Conservation (phyloP, 768 basidiomycete species). For the Boletellus ananas region DNA sequence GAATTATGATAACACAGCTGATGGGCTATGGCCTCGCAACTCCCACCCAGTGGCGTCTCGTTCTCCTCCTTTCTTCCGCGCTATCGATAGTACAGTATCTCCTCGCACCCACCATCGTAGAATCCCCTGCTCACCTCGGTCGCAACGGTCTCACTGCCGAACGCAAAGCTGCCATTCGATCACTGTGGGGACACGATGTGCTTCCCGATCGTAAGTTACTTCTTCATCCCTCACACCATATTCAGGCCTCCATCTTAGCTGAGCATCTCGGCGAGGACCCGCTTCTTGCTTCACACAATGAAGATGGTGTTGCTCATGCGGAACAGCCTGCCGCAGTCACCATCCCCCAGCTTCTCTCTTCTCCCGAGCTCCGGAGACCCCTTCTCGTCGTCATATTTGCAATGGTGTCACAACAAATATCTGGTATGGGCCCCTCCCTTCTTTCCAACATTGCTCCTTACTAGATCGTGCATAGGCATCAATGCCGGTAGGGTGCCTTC, state of each 20-base stretch:
- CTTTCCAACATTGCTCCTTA: not conserved
- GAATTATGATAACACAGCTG: constrained; percentile 82
- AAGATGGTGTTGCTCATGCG: constrained; percentile 13
- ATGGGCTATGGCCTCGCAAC: constrained; percentile 70
- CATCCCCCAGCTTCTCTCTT: constrained; percentile 48
- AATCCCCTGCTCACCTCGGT: constrained; percentile 69
- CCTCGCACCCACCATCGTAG: constrained; percentile 50
- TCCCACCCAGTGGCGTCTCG: constrained; percentile 64
- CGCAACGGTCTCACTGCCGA: constrained; percentile 47
- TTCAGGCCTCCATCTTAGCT: constrained; percentile 14
- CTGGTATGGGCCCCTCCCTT: constrained; percentile 43
- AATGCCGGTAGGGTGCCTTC: constrained; percentile 54
- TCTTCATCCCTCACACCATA: not conserved
- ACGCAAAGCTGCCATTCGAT: constrained; percentile 41
- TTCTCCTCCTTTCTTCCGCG: constrained; percentile 57
- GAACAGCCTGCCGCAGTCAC: constrained; percentile 38
- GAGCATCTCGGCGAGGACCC: constrained; percentile 27
- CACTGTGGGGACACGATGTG: constrained; percentile 50
- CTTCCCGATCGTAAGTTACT: constrained; percentile 22
- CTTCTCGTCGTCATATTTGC: constrained; percentile 63
- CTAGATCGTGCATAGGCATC: constrained; percentile 47
- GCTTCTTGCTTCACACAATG: constrained; percentile 19
- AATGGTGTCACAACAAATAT: constrained; percentile 78
- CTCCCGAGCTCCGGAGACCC: constrained; percentile 56
- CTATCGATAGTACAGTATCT: constrained; percentile 58